A percentile compares a stretch with the other conserved stretches of the same genome.
phyloP scores from a whole-genome alignment of 441 rosid species.

The Croton setiger region DNA sequence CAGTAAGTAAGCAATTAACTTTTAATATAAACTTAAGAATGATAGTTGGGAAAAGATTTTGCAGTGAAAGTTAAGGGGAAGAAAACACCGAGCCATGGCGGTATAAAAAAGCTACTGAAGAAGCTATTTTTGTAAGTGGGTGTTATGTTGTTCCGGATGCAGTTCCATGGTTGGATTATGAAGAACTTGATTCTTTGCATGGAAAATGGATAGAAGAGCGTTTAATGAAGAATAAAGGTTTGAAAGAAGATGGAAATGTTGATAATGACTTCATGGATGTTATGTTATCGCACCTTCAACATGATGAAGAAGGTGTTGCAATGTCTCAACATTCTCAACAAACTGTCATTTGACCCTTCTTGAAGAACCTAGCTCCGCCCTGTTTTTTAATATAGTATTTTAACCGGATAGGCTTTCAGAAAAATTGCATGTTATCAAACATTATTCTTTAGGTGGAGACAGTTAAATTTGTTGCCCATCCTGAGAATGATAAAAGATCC shows the following conservation, averaged over 20 bases:
- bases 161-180: constrained; percentile 51
- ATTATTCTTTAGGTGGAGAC: too few relatives aligned
- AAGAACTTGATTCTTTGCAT: constrained; percentile 42
- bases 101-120: constrained; percentile 38
- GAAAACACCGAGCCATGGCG: constrained; percentile 41
- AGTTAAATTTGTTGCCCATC: too few relatives aligned
- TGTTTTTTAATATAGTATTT: too few relatives aligned
- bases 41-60: constrained; percentile 40
- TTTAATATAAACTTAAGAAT: constrained; percentile 41
- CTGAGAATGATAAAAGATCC: too few relatives aligned
- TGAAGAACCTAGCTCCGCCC: too few relatives aligned
- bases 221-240: constrained; percentile 13
- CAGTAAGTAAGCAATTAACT: constrained; percentile 34
- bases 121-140: constrained; percentile 35
- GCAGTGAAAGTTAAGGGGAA: constrained; percentile 21
- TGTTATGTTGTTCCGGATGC: constrained; percentile 37
- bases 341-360: too few relatives aligned
- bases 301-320: constrained; percentile 31
- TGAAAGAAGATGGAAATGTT: background rate
- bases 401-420: too few relatives aligned
- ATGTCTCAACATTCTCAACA: constrained; percentile 31
- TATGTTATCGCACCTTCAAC: constrained; percentile 31
- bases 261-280: constrained; percentile 48
- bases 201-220: constrained; percentile 51
- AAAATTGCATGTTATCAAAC: too few relatives aligned